Evolutionary conservation across 1,284 basidiomycete genomes (phyloP).

Genomic region (Puccinia horiana): DNA sequence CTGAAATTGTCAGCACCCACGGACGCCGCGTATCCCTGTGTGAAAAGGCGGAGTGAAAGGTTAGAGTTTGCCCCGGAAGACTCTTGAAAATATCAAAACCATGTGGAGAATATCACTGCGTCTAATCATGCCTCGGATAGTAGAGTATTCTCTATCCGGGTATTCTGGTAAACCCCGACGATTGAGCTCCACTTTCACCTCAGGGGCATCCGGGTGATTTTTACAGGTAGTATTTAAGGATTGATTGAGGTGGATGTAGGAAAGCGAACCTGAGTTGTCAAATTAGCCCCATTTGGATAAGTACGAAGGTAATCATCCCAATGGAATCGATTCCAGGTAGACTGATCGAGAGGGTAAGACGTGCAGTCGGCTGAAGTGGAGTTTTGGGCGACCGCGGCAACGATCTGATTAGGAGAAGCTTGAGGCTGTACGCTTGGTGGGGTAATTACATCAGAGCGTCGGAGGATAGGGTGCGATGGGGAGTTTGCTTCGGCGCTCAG

Average conservation of each 20-base stretch:
- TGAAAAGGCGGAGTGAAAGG: not conserved
- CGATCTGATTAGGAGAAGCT: not conserved
- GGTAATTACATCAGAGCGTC: not conserved
- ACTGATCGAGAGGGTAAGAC: constrained; percentile 32
- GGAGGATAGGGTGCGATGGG: not conserved
- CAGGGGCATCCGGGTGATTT: not conserved
- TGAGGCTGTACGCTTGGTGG: not conserved
- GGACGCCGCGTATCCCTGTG: constrained; percentile 33
- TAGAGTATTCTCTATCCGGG: not conserved
- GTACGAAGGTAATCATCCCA: constrained; percentile 40
- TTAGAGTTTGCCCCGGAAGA: not conserved
- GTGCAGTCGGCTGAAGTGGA: constrained; percentile 11
- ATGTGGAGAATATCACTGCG: not conserved
- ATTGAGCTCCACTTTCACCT: not conserved
- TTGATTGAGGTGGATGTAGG: not conserved
- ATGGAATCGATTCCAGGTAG: constrained; percentile 33
- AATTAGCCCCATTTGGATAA: constrained; percentile 28
- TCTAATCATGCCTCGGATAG: not conserved
- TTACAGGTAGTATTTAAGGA: not conserved
- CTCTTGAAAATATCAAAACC: not conserved
- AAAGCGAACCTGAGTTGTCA: constrained; percentile 27
- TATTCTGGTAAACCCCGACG: not conserved
- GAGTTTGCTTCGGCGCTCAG: not conserved
- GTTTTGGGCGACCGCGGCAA: not conserved
- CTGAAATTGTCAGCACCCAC: constrained; percentile 39